These are phyloP conservation scores for Fraxinus cuspidata DNA, from an alignment of 257 asterid species.

Conservation along the genomic window DNA sequence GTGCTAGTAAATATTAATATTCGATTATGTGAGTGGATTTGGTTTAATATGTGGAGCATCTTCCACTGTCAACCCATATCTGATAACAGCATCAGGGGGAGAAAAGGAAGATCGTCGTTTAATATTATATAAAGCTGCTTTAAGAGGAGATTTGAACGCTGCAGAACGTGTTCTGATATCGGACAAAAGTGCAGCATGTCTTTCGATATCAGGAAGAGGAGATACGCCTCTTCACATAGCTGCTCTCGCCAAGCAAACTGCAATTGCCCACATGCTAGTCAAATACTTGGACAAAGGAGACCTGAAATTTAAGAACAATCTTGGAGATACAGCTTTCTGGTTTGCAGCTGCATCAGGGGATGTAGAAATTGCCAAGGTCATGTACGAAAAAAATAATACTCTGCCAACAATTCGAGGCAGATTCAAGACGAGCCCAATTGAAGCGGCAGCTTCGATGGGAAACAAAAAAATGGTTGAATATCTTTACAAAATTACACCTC, in stretches of 20 bases:
- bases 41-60: too few relatives aligned
- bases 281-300: neutral
- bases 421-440: neutral
- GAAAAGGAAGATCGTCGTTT: too few relatives aligned
- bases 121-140: neutral
- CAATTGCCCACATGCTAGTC: constrained; percentile 5
- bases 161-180: neutral
- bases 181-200: neutral
- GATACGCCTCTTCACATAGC: constrained; percentile 26
- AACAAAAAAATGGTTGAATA: constrained; percentile 24
- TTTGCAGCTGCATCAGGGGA: constrained; percentile 26
- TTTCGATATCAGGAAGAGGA: neutral
- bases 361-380: constrained; percentile 16
- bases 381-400: constrained; percentile 9
- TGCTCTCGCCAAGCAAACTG: constrained; percentile 9
- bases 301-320: neutral
- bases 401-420: neutral
- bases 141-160: constrained; percentile 25
- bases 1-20: too few relatives aligned
- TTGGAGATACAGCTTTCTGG: constrained; percentile 14
- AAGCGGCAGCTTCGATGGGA: constrained; percentile 17
- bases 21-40: too few relatives aligned
- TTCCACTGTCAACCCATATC: too few relatives aligned
- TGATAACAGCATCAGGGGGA: too few relatives aligned
- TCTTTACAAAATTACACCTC: constrained; percentile 5